phyloP scores from a whole-genome alignment of 169 alveolate species.

The Sarcocystis neurona region DNA sequence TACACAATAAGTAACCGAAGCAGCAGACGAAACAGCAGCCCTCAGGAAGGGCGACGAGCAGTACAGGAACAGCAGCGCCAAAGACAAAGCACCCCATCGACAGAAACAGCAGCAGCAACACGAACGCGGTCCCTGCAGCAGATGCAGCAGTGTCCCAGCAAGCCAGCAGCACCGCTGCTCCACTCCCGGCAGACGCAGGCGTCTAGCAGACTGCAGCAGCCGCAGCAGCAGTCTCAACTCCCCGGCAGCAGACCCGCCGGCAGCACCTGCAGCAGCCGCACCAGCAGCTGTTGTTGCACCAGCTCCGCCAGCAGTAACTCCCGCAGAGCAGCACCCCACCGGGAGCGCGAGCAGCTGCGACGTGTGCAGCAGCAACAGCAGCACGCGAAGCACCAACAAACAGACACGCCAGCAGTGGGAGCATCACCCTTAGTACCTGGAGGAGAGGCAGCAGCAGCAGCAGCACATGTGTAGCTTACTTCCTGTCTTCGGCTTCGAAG shows the following conservation, averaged over 20 bases:
- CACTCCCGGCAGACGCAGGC: neutral
- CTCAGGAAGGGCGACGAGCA: too few species aligned
- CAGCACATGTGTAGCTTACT: neutral
- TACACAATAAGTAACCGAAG: too few species aligned
- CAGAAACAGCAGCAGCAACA: too few species aligned
- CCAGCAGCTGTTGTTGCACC: neutral
- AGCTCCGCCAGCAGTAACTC: neutral
- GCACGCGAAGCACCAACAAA: neutral
- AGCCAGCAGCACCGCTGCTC: too few species aligned
- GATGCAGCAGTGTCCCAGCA: too few species aligned
- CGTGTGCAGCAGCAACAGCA: neutral
- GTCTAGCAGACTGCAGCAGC: neutral
- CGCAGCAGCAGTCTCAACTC: slow-evolving; percentile 37
- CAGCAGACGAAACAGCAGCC: too few species aligned
- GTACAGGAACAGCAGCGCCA: too few species aligned
- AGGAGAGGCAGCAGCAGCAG: neutral
- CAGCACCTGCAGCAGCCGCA: too few species aligned
- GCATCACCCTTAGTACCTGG: slow-evolving; percentile 22
- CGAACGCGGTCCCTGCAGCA: too few species aligned
- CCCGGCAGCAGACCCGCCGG: too few species aligned
- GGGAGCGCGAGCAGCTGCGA: neutral
- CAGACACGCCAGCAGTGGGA: neutral
- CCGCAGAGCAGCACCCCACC: neutral
- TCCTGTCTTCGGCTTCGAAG: slow-evolving; percentile 43
- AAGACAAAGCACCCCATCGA: too few species aligned